Evolutionary conservation across 345 rosid species (phyloP).

Genomic region (Sonneratia alba): DNA sequence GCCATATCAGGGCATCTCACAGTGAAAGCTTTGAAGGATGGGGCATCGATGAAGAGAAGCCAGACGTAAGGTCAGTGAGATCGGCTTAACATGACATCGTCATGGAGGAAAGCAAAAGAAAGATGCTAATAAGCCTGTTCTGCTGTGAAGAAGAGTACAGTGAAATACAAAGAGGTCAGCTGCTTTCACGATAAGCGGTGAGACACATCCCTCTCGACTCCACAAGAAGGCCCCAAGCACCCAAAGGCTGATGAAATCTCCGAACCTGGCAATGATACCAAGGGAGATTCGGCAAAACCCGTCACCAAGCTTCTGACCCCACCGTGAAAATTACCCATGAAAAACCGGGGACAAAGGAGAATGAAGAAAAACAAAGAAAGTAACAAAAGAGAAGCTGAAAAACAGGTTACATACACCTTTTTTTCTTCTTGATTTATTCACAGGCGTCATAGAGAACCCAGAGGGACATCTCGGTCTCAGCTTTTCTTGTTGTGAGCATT

Average conservation of each 20-base stretch:
- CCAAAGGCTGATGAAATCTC: background rate
- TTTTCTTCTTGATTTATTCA: slow-evolving; percentile 6
- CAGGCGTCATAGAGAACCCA: background rate
- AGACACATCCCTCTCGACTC: background rate
- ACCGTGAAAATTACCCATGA: background rate
- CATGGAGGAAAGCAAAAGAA: background rate
- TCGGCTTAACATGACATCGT: no score
- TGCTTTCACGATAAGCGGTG: background rate
- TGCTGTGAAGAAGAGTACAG: background rate
- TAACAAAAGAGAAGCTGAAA: slow-evolving; percentile 2
- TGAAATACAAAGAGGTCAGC: background rate
- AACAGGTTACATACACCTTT: slow-evolving; percentile 6
- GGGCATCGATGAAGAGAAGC: no score
- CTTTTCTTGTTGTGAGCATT: slow-evolving; percentile 1
- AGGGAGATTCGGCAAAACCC: background rate
- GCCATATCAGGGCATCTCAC: no score
- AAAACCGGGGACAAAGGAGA: background rate
- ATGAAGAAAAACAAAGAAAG: background rate
- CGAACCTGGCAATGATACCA: background rate
- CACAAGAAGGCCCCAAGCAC: background rate
- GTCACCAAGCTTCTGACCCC: background rate
- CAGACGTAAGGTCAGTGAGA: no score
- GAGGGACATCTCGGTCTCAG: background rate
- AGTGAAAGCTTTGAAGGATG: no score
- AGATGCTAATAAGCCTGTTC: background rate